A percentile compares a stretch with the other conserved stretches of the same genome.
phyloP scores from a whole-genome alignment of 106 monocot genomes.

The Narthecium ossifragum region DNA sequence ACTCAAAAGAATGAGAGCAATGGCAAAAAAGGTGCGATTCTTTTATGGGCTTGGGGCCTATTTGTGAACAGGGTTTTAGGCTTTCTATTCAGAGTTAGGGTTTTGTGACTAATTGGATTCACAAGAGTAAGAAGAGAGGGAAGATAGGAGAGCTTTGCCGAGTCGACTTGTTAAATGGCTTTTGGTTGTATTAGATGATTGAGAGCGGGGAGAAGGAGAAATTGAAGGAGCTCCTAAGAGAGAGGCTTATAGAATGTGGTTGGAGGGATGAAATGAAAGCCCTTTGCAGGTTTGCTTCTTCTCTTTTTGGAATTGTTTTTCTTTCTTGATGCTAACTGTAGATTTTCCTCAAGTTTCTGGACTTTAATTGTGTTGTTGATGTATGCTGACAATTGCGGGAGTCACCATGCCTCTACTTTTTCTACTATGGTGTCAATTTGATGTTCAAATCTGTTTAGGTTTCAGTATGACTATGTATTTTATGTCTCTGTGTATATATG shows the following conservation, averaged over 20 bases:
- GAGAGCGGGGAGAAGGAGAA: conserved; percentile 99
- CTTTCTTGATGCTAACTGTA: neutral
- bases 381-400: too few relatives aligned
- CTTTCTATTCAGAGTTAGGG: neutral
- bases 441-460: neutral
- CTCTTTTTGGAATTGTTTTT: neutral
- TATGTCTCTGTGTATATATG: too few relatives aligned
- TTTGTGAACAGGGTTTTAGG: too few relatives aligned
- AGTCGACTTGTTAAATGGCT: neutral
- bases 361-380: neutral
- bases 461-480: neutral
- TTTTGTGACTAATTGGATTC: neutral
- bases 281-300: conserved; percentile 65
- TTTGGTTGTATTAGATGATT: conserved; percentile 53
- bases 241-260: conserved; percentile 87
- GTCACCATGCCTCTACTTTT: too few relatives aligned
- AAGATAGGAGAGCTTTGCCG: neutral
- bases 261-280: conserved; percentile 98
- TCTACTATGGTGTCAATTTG: too few relatives aligned
- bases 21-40: too few relatives aligned
- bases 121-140: neutral
- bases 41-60: too few relatives aligned
- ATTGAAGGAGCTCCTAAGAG: conserved; percentile 93
- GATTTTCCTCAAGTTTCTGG: neutral
- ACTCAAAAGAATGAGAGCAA: neutral